Base-by-base conservation (phyloP, 768 basidiomycete species). In the Vararia minispora region DNA sequence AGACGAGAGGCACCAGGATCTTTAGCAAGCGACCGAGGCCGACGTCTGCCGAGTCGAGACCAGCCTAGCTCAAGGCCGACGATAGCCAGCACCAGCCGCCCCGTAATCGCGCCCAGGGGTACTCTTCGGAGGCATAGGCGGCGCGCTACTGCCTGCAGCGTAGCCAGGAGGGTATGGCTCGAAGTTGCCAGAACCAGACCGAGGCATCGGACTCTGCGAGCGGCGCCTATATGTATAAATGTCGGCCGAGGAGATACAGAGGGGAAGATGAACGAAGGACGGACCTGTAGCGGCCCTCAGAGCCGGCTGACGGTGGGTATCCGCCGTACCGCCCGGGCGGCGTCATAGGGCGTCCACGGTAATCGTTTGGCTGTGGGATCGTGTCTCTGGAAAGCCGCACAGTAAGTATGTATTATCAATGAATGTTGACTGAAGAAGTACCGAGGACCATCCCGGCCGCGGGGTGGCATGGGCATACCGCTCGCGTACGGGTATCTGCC, bases 401-500 rank as follows among this genome's bases (percentile, higher is more conserved):
- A 33, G 27, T n/a, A 14, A 16, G 36, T 10, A 42, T 20, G 13
- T 6, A 12, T 5, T 2, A 25, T 29, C 12, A 11, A 33, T 23
- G 24, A 6, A 36, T 12, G 13, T 17, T 41, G 8, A 38, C 23
- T 14, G 45, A 37, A 5, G 33, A 41, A 17, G 46, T 44, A 20
- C 44, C 44, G 59, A 37, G 63, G 52, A 40, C 68, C 66, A 31
- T 64, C 61, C 47, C 38, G 31, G 20, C 29, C 13, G 41, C 45
- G 7, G 32, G 39, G 2, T 40, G 47, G n/a, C 34, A 18, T 5
- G 33, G 40, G 5, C 45, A 44, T 38, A 37, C 38, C 6, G 47
- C 41, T 31, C 45, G 47, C 5, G 47, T 48, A 39, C 47, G 46
- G 21, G 55, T 59, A 65, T 46, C 64, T 58, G 28, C 70, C 71